phyloP scores from a whole-genome alignment of 2,329 filamentous ascomycete genomes.

The Atkinsonella texensis region DNA sequence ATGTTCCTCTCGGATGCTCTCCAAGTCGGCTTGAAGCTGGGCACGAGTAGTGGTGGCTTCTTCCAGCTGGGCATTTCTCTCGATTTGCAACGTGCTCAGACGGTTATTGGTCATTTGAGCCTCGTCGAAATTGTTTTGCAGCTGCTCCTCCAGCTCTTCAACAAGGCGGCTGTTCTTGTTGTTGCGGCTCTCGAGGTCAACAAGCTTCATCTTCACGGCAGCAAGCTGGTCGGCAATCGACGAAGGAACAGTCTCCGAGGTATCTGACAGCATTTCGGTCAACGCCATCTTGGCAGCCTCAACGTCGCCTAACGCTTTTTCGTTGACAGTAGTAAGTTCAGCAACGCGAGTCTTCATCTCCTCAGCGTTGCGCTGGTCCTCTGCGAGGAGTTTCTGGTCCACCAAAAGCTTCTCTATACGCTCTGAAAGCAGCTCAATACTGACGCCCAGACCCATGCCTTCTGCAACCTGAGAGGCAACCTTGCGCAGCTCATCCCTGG shows the following conservation, averaged over 20 bases:
- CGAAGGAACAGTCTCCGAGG: conserved; percentile 28
- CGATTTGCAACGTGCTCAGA: conserved; percentile 67
- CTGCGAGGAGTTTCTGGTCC: conserved; percentile 45
- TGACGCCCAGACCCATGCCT: conserved; percentile 49
- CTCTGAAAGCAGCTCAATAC: conserved; percentile 54
- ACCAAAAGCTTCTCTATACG: conserved; percentile 45
- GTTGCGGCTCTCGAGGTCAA: conserved; percentile 54
- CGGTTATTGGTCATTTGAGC: conserved; percentile 77
- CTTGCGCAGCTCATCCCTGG: conserved; percentile 53
- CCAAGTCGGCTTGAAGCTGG: conserved; percentile 56
- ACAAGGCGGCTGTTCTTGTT: conserved; percentile 87
- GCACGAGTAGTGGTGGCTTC: conserved; percentile 57
- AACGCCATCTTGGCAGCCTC: conserved; percentile 46
- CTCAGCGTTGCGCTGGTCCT: conserved; percentile 45
- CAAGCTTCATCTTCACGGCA: conserved; percentile 54
- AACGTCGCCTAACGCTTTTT: conserved; percentile 48
- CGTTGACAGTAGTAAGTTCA: conserved; percentile 46
- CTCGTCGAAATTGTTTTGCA: conserved; percentile 90
- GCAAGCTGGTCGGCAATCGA: conserved; percentile 44
- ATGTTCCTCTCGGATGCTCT: conserved; percentile 57
- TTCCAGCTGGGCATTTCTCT: conserved; percentile 63
- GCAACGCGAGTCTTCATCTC: conserved; percentile 44
- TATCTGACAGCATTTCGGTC: conserved; percentile 40
- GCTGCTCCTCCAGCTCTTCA: conserved; percentile 92
- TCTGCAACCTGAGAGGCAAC: conserved; percentile 51